These are phyloP conservation scores for Schrenkiella parvula DNA, from an alignment of 345 rosid species.

Conservation along the genomic window DNA sequence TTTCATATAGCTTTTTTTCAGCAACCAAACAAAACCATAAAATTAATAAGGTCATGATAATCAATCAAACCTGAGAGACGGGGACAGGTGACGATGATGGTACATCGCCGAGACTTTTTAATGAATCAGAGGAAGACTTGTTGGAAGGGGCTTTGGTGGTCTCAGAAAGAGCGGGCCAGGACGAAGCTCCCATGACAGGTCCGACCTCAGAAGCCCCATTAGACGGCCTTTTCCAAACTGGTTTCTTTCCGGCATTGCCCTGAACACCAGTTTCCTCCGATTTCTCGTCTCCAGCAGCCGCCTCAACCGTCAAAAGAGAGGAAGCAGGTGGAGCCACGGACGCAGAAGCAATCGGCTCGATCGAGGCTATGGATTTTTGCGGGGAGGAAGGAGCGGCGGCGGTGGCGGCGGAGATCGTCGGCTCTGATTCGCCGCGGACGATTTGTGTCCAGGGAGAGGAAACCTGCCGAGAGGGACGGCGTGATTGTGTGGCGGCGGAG, in stretches of 20 bases:
- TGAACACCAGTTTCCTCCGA: constrained; percentile 27
- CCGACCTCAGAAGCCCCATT: constrained; percentile 47
- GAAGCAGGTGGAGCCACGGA: constrained; percentile 22
- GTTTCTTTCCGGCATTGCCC: constrained; percentile 62
- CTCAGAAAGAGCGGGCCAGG: constrained; percentile 41
- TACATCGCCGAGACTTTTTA: constrained; percentile 30
- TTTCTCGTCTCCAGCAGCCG: constrained; percentile 21
- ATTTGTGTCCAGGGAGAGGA: constrained; percentile 33
- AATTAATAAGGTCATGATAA: not conserved
- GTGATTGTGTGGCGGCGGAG: constrained; percentile 4
- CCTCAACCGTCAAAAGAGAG: constrained; percentile 20
- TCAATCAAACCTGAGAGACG: constrained; percentile 21
- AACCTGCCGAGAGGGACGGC: constrained; percentile 24
- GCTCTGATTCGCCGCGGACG: constrained; percentile 35
- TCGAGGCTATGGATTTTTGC: constrained; percentile 20
- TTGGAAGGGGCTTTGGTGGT: constrained; percentile 46
- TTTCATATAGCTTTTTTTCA: not conserved
- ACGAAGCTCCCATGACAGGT: constrained; percentile 43
- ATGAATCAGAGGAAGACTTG: constrained; percentile 36
- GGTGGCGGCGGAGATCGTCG: constrained; percentile 25
- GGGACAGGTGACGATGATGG: constrained; percentile 4
- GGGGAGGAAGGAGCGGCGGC: constrained; percentile 24
- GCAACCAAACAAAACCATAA: not conserved
- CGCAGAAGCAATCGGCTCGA: constrained; percentile 14
- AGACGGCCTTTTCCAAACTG: constrained; percentile 70